Evolutionary conservation across 2,329 filamentous ascomycete genomes (phyloP).

Genomic region (Sclerotinia borealis): DNA sequence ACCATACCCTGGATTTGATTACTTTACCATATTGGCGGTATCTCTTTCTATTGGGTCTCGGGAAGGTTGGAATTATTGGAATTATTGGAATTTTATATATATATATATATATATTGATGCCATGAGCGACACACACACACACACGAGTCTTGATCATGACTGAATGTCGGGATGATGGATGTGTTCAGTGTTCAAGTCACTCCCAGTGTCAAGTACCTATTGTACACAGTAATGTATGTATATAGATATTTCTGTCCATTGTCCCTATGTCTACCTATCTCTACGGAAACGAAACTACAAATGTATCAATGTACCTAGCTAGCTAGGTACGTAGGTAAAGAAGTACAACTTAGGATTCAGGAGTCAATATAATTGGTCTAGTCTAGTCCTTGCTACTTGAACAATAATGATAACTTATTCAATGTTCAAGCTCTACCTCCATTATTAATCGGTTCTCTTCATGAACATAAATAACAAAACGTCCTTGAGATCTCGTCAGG

Average conservation of each 20-base stretch:
- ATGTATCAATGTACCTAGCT: neutral
- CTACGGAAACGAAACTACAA: no score
- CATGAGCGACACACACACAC: constrained; percentile 8
- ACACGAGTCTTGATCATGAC: constrained; percentile 2
- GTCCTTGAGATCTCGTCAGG: neutral
- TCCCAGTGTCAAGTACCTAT: no score
- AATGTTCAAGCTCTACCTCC: neutral
- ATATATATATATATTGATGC: neutral
- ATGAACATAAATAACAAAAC: neutral
- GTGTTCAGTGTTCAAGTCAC: neutral
- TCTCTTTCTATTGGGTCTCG: constrained; percentile 6
- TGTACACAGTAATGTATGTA: neutral
- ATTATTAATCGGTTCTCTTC: neutral
- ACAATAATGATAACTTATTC: neutral
- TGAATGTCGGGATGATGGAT: neutral
- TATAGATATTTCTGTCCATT: neutral
- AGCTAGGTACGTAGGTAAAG: neutral
- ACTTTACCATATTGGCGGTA: constrained; percentile 9
- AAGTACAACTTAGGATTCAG: neutral
- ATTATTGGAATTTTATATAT: neutral
- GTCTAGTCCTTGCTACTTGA: neutral
- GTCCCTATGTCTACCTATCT: neutral
- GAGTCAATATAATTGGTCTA: neutral
- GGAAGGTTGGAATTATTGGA: neutral
- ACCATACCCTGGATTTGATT: constrained; percentile 5